A percentile compares a stretch with the other conserved stretches of the same genome.
Evolutionary conservation across 1,139 yeast species (phyloP).

Genomic region (Lizanozyma gosingica): DNA sequence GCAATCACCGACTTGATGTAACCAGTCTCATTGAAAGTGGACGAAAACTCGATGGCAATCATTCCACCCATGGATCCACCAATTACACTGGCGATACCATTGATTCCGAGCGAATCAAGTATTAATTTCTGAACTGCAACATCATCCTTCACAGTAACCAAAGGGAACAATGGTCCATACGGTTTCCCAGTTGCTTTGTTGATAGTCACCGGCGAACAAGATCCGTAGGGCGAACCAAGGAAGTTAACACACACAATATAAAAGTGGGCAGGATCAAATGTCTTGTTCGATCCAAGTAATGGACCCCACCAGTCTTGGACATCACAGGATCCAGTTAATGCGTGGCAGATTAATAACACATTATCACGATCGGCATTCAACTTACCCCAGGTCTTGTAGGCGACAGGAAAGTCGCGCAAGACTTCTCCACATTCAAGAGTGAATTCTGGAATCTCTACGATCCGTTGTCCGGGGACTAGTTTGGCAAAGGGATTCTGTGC

Average conservation of each 20-base stretch:
- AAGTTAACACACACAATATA: constrained; percentile 83
- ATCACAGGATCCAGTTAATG: constrained; percentile 90
- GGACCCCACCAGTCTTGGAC: constrained; percentile 99
- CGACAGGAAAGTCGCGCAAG: constrained; percentile 72
- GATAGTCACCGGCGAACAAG: constrained; percentile 80
- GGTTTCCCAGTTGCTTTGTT: constrained; percentile 65
- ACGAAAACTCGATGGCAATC: constrained; percentile 78
- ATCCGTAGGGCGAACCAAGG: constrained; percentile 93
- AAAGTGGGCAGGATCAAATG: constrained; percentile 85
- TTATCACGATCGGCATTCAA: constrained; percentile 60
- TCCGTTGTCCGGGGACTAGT: constrained; percentile 72
- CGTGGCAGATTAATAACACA: constrained; percentile 85
- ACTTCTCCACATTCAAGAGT: constrained; percentile 77
- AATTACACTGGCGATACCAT: constrained; percentile 69
- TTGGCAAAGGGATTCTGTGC: constrained; percentile 53
- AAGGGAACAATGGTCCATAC: constrained; percentile 92
- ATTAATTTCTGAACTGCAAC: constrained; percentile 71
- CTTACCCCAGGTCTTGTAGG: constrained; percentile 93
- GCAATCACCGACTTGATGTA: constrained; percentile 73
- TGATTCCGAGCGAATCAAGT: constrained; percentile 66
- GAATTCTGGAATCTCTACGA: constrained; percentile 72
- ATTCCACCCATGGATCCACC: constrained; percentile 99
- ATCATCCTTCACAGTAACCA: constrained; percentile 88
- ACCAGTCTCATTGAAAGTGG: constrained; percentile 57
- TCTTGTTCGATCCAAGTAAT: constrained; percentile 70